Percentiles rank a stretch among this genome's conserved stretches.
Conservation (phyloP, 768 basidiomycete species). For the Cystobasidium ongulense region DNA sequence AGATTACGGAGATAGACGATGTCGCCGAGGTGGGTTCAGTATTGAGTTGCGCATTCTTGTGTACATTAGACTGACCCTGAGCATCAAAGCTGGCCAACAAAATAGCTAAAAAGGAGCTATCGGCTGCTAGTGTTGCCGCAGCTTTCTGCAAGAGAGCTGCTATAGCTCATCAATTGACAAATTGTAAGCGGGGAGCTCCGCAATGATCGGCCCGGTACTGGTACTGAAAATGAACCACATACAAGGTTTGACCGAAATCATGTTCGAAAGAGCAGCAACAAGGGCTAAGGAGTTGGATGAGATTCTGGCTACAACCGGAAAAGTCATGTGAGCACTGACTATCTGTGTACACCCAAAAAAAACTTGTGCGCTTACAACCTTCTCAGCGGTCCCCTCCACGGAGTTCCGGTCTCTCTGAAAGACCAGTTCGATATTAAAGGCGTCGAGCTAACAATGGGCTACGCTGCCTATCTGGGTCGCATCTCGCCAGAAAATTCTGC, state of each 20-base stretch:
- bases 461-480: conserved; percentile 35
- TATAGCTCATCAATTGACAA: conserved; percentile 67
- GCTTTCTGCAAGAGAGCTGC: conserved; percentile 72
- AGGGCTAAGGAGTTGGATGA: conserved; percentile 63
- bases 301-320: conserved; percentile 56
- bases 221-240: background rate
- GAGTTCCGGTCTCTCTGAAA: conserved; percentile 45
- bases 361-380: conserved; percentile 1
- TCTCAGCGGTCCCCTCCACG: background rate
- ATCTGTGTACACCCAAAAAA: background rate
- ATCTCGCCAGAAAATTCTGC: conserved; percentile 19
- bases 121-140: conserved; percentile 60
- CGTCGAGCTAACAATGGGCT: conserved; percentile 38
- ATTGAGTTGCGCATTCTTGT: background rate
- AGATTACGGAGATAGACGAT: conserved; percentile 57
- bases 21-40: conserved; percentile 28
- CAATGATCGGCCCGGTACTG: background rate
- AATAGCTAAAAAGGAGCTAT: conserved; percentile 54
- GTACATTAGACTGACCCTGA: too few relatives aligned
- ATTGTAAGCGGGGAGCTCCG: conserved; percentile 36
- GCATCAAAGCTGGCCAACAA: conserved; percentile 54
- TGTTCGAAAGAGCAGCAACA: conserved; percentile 60
- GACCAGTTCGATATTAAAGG: conserved; percentile 45
- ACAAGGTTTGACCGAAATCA: conserved; percentile 66
- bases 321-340: conserved; percentile 62